Evolutionary conservation across 768 basidiomycete genomes (phyloP).

Genomic region (Flagelloscypha sp.): DNA sequence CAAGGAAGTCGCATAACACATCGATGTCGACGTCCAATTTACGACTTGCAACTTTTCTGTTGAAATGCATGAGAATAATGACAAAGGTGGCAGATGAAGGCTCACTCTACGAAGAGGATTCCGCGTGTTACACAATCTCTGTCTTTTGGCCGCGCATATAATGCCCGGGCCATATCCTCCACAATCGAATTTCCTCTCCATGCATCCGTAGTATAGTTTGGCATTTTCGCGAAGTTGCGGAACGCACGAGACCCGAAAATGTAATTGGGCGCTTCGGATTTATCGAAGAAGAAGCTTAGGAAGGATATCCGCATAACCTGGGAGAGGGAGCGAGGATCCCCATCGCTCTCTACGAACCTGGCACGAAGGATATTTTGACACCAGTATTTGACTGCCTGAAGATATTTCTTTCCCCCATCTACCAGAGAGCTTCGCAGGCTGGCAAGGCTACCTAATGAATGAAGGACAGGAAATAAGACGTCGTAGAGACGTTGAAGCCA

Average conservation of each 20-base stretch:
- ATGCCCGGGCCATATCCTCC: constrained; percentile 16
- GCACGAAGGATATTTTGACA: constrained; percentile 26
- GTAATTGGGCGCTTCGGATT: constrained; percentile 22
- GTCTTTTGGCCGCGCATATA: constrained; percentile 22
- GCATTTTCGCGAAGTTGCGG: constrained; percentile 2
- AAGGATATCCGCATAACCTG: constrained; percentile 26
- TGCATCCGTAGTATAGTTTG: no score
- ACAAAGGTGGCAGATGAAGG: no score
- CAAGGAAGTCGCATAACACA: constrained; percentile 44
- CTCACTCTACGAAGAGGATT: constrained; percentile 32
- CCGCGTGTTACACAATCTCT: constrained; percentile 25
- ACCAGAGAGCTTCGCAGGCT: constrained; percentile 27
- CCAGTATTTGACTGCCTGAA: constrained; percentile 38
- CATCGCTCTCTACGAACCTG: constrained; percentile 20
- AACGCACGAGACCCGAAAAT: constrained; percentile 27
- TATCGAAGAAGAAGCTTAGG: constrained; percentile 32
- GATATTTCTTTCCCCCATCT: constrained; percentile 28
- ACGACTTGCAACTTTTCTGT: constrained; percentile 36
- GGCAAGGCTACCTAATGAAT: constrained; percentile 36
- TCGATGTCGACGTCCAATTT: constrained; percentile 33
- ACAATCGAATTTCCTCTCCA: constrained; percentile 13
- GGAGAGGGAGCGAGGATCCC: constrained; percentile 28
- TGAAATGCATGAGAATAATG: neutral
- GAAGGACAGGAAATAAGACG: constrained; percentile 37
- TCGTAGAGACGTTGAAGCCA: constrained; percentile 44